Evolutionary conservation across 805 yeast genomes (phyloP).

Genomic region (Torulaspora delbrueckii): DNA sequence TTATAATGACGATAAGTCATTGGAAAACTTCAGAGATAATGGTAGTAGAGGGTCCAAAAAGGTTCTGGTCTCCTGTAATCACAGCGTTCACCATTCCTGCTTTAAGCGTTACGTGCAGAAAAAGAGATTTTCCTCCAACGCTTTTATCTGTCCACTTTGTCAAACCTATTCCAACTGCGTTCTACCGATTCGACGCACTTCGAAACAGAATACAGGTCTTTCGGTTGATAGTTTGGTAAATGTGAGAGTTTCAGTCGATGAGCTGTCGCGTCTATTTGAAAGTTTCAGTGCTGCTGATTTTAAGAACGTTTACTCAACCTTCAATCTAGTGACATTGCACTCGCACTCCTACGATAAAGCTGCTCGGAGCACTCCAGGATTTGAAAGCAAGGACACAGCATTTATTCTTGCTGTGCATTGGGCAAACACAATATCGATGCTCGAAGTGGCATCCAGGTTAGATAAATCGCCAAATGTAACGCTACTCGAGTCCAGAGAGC

Average conservation of each 20-base stretch:
- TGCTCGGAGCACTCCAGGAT: constrained; percentile 15
- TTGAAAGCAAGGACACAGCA: constrained; percentile 19
- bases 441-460: constrained; percentile 56
- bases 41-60: constrained; percentile 20
- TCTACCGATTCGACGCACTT: constrained; percentile 26
- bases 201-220: constrained; percentile 11
- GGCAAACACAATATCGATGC: constrained; percentile 44
- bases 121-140: constrained; percentile 54
- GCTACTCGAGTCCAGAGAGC: constrained; percentile 37
- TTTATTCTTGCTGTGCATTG: constrained; percentile 24
- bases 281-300: constrained; percentile 14
- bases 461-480: constrained; percentile 34
- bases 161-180: constrained; percentile 53
- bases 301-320: constrained; percentile 16
- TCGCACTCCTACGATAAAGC: constrained; percentile 23
- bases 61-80: constrained; percentile 81
- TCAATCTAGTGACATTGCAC: constrained; percentile 19
- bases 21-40: constrained; percentile 18
- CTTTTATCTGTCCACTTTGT: constrained; percentile 91
- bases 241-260: constrained; percentile 10
- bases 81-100: constrained; percentile 83
- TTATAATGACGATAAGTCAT: constrained; percentile 19
- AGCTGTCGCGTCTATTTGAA: constrained; percentile 13
- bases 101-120: constrained; percentile 60
- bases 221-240: constrained; percentile 8